Conservation (phyloP, 2,329 filamentous ascomycete species). For the Colletotrichum magnum region DNA sequence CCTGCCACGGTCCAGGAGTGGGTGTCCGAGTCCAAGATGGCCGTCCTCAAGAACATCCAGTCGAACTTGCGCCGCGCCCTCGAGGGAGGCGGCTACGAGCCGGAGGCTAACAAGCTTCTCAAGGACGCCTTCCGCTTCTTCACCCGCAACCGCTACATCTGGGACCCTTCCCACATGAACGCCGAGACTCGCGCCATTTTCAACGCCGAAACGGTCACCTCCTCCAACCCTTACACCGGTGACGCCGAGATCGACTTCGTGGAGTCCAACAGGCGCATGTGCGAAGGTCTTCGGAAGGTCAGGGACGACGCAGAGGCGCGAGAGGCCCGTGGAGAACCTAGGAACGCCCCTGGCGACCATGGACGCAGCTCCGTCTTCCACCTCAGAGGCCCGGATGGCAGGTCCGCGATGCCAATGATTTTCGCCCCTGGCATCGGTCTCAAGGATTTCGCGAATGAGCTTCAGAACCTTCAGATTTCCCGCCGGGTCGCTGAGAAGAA, state of each 20-base stretch:
- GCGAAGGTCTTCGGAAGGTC: neutral
- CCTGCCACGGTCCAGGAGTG: neutral
- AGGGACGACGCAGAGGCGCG: neutral
- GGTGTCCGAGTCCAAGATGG: neutral
- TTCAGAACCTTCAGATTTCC: neutral
- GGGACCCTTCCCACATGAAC: slow-evolving; percentile 9
- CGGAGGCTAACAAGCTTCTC: neutral
- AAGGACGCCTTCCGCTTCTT: slow-evolving; percentile 1
- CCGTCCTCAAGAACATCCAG: neutral
- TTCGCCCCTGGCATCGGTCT: neutral
- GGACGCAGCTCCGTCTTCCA: neutral
- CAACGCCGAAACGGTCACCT: neutral
- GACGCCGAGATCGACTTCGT: neutral
- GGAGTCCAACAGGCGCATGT: neutral
- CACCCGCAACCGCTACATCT: slow-evolving; percentile 21
- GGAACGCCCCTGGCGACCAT: neutral
- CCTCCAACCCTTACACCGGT: neutral
- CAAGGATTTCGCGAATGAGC: neutral
- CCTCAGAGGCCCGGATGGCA: neutral
- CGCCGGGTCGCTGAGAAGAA: neutral
- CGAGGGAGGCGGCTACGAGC: neutral
- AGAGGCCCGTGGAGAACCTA: neutral
- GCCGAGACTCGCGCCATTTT: slow-evolving; percentile 6
- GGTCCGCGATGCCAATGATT: neutral
- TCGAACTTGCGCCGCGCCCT: neutral